Base-by-base conservation (phyloP, 2,329 filamentous ascomycete species). In the Aureobasidium sp. region DNA sequence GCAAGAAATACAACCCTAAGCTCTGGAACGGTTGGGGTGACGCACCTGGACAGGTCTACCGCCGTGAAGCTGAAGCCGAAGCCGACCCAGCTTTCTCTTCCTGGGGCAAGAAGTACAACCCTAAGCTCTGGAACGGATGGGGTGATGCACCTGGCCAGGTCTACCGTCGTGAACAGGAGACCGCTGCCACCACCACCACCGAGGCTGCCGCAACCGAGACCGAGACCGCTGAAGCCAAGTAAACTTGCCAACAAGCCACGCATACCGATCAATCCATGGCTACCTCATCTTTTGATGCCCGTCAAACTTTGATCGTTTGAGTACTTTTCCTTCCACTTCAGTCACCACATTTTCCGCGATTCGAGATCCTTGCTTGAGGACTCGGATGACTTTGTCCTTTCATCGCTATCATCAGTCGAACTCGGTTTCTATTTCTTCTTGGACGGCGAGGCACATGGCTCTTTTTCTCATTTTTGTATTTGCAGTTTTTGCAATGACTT, bases 161-260 rank as follows among this genome's bases (percentile, higher is more conserved):
- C 47, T 44, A 63, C 64, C 65, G 69, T 57, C 66, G 66, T 55
- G 66, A 67, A 29, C 67, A 63, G 25, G 49, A 58, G 5, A 17
- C 31, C 2, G 53, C 53, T 27, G 56, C 48, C 36, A 47, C 45
- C 44, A 58, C 45, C 44, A 58, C 42, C 49, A 51, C 53, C 39
- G 37, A 45, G 41, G 27, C 53, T 27, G 37, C 51, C 3, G 37
- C 51, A 6, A 39, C 34, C 25, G 51, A 55, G 51, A 25, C 51
- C 2, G 51, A 55, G 25, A 15, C 51, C 17, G 22, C 51, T 31
- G 51, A 55, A 14, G 51, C 22, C 51, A 42, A 55, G 51, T 55
- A 55, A 55, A 42, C 27, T 22, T 15, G 22, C 15, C 51, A 53
- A 27, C 34, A 14, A 37, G 48, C 25, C 25, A 37, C 31, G 2